Evolutionary conservation across 768 basidiomycete species (phyloP).

Genomic region (Lactarius sp.): DNA sequence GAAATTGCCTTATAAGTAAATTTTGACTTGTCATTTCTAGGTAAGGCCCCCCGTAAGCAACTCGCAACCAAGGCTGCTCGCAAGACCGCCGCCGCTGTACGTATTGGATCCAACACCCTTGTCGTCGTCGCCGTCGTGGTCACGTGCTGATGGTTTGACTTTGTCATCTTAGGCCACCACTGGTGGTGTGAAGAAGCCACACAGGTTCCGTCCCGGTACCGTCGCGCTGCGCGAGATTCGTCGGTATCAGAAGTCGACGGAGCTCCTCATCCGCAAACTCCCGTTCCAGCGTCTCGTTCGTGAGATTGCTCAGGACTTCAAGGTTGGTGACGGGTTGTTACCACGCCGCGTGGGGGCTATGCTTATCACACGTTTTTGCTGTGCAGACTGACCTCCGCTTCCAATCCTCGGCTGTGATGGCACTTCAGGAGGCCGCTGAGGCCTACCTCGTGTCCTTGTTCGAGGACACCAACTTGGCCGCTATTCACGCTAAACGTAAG

Average conservation of each 20-base stretch:
- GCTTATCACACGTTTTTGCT: constrained; percentile 17
- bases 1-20: constrained; percentile 25
- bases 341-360: neutral
- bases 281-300: constrained; percentile 98
- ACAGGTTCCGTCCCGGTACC: constrained; percentile 95
- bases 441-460: constrained; percentile 84
- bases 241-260: constrained; percentile 97
- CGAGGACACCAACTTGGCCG: constrained; percentile 88
- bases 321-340: constrained; percentile 43
- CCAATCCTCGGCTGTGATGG: constrained; percentile 94
- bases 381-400: constrained; percentile 82
- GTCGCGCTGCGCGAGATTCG: constrained; percentile 99
- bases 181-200: constrained; percentile 99
- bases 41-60: constrained; percentile 90
- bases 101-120: constrained; percentile 33
- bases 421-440: constrained; percentile 90
- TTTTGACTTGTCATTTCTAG: constrained; percentile 38
- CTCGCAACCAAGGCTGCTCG: constrained; percentile 94
- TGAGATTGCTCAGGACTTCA: constrained; percentile 96
- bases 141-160: constrained; percentile 21
- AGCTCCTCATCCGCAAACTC: constrained; percentile 98
- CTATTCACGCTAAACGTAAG: constrained; percentile 78
- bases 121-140: constrained; percentile 5
- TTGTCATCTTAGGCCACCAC: constrained; percentile 53
- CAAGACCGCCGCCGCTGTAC: constrained; percentile 71